phyloP scores from a whole-genome alignment of 1,284 basidiomycete species.

The Pseudozyma sp. region DNA sequence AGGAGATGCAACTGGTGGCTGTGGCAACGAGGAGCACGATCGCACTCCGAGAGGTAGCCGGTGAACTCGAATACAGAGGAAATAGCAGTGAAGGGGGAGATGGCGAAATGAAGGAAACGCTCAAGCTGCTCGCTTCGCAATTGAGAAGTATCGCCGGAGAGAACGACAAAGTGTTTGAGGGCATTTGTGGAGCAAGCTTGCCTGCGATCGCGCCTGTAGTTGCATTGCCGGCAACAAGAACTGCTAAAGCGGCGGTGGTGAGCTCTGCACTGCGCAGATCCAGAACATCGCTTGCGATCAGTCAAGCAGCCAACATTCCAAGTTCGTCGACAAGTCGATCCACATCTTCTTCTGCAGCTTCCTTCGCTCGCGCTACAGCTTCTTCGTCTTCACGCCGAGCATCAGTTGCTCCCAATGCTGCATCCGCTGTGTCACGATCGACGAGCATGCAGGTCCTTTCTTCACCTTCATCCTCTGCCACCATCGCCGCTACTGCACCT shows the following conservation, averaged over 20 bases:
- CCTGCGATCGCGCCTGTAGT: slow-evolving; percentile 18
- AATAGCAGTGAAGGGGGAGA: slow-evolving; percentile 70
- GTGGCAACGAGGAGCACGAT: slow-evolving; percentile 84
- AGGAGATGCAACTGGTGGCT: slow-evolving; percentile 79
- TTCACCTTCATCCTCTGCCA: slow-evolving; percentile 19
- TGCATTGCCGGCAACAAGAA: background rate
- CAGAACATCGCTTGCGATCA: slow-evolving; percentile 17
- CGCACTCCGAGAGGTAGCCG: slow-evolving; percentile 78
- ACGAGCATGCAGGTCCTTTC: slow-evolving; percentile 1
- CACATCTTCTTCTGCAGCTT: background rate
- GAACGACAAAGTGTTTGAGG: slow-evolving; percentile 76
- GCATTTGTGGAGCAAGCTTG: slow-evolving; percentile 73
- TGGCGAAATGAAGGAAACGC: slow-evolving; percentile 71
- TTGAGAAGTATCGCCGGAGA: slow-evolving; percentile 69
- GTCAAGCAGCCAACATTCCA: slow-evolving; percentile 1
- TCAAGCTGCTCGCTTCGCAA: slow-evolving; percentile 66
- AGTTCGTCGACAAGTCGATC: background rate
- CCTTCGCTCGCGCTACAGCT: slow-evolving; percentile 1
- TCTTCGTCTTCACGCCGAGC: background rate
- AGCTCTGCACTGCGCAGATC: slow-evolving; percentile 27
- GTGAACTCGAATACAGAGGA: slow-evolving; percentile 72
- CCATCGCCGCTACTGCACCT: background rate
- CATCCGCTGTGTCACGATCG: slow-evolving; percentile 2
- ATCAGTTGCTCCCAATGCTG: background rate
- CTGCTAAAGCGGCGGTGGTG: slow-evolving; percentile 4